Base-by-base conservation (phyloP, 257 asterid species). In the Craterostigma plantagineum region DNA sequence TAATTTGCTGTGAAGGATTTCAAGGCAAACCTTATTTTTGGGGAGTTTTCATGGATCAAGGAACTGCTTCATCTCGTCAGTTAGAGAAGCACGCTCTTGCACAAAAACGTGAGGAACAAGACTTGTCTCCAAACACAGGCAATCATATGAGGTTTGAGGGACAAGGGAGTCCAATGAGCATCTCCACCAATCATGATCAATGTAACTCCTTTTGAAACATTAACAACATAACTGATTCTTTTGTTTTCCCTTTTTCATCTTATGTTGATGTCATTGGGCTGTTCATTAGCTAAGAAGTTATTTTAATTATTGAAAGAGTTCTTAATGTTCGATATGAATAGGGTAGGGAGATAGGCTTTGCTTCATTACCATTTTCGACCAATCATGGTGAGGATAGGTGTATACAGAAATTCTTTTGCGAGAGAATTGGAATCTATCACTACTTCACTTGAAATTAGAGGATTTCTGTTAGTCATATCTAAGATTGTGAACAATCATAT, bases 11-110 rank as follows among this genome's bases (percentile, higher is more conserved):
- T 64, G 30, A 23, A 73, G 83, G 70, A 65, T 60, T 66, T 27
- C 60, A 61, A 13, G 83, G 78, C 43, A 70, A 66, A 50, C 63
- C 45, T 51, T 73, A 69, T 61, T 48, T 73, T 14, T 73, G 83
- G 83, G 83, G 83, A 37, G 63, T 67, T 56, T 70, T 74, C 46
- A 67, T 54, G 51, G 75, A 62, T 34, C 61, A 53, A 14, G 56
- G 34, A 16, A 51, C 35, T 38, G 38, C 55, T 49, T 46, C 49
- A 38, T 41, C 59, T 18, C 57, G 48, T 35, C 60, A 62, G 44
- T 52, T 62, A 8, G 61, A 58, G 43, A 18, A 47, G 41, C 46
- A 58, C 35, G 61, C 40, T 37, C 49, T 43, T 35, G 39, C 33
- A 34, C 68, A 49, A 53, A 56, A 48, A 42, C 38, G 50, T 41